Evolutionary conservation across 768 basidiomycete genomes (phyloP), one percentile per base, ranked within the genome.

Genomic region (Leccinellum albellum): DNA sequence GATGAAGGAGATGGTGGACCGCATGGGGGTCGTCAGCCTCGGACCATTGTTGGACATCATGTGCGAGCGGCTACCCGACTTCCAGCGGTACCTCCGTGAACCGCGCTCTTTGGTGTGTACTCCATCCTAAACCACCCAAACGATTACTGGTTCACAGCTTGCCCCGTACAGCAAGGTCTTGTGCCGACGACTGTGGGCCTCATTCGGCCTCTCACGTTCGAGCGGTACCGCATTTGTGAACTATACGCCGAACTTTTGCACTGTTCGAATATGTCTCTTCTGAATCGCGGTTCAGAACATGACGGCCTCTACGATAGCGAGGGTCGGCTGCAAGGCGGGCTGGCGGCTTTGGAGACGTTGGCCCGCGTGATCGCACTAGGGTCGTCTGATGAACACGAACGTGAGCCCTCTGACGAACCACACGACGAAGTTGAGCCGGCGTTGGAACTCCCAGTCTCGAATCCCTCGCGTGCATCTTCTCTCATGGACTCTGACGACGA

Each of bases 221-320:
- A 98, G 70, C 87, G 97, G 15, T 97, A 93, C 73, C 86, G 96
- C 10, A 94, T 98, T 64, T 91, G 94, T 74, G 97, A 99, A 72
- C 79, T 99, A 13, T 94, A 96, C 65, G 97, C 96, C 20, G 97
- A 99, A 69, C 84, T 99, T 6, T 76, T 98, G 24, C 97, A 99
- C 68, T 97, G 94, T 70, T 98, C 97, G 17, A 98, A 97, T 66
- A 98, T 99, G 96, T 87, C 91, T 6, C 82, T 98, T 23, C 79
- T 98, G 26, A 98, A 98, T 69, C 91, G 97, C 10, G 74, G 82
- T 1, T 68, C 82, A 0, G 85, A 88, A 48, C 85, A 80, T 54
- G 81, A 83, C 47, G 79, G 83, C 23, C 75, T 86, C n/a, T 94
- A 93, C 71, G 91, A 92, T 66, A 75, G 78, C 1, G 84, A 91